A percentile compares a stretch with the other conserved stretches of the same genome.
Conservation (phyloP, 2,329 filamentous ascomycete genomes). For the Cephalotrichum gorgonifer region DNA sequence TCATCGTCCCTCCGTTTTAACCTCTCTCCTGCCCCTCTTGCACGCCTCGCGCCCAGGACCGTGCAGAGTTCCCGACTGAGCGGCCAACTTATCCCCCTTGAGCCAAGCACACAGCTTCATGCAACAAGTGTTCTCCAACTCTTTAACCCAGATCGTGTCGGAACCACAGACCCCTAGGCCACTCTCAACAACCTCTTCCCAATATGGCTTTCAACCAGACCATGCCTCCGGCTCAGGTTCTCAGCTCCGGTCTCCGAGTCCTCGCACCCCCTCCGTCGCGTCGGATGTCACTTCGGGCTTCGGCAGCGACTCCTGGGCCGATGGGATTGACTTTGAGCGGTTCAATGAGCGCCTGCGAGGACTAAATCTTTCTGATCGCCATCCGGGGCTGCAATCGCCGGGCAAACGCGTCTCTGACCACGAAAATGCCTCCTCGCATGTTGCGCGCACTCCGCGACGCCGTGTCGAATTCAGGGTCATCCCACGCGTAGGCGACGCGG, state of each 20-base stretch:
- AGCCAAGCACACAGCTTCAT: conserved; percentile 3
- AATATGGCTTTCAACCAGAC: conserved; percentile 4
- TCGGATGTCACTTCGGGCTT: conserved; percentile 3
- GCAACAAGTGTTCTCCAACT: conserved; percentile 3
- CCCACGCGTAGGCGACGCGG: conserved; percentile 23
- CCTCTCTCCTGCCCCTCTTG: not conserved
- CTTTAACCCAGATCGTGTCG: not conserved
- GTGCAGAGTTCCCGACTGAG: conserved; percentile 3
- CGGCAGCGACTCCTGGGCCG: not conserved
- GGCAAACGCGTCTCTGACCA: conserved; percentile 50
- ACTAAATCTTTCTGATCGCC: conserved; percentile 32
- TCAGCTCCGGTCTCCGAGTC: conserved; percentile 1
- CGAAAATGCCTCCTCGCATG: conserved; percentile 45
- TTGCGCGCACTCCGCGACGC: conserved; percentile 28
- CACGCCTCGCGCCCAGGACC: not conserved
- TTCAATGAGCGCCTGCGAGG: conserved; percentile 41
- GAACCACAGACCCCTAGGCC: not conserved
- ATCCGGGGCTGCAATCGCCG: conserved; percentile 20
- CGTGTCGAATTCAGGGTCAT: conserved; percentile 45
- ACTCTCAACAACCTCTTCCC: not conserved
- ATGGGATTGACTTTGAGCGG: conserved; percentile 14
- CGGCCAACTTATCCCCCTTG: not conserved
- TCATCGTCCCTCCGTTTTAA: not conserved
- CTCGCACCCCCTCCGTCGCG: conserved; percentile 1
- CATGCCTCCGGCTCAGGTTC: conserved; percentile 5